These are phyloP conservation scores for Liriodendron chinense DNA, from an alignment of 164 flowering plant species.

Conservation along the genomic window DNA sequence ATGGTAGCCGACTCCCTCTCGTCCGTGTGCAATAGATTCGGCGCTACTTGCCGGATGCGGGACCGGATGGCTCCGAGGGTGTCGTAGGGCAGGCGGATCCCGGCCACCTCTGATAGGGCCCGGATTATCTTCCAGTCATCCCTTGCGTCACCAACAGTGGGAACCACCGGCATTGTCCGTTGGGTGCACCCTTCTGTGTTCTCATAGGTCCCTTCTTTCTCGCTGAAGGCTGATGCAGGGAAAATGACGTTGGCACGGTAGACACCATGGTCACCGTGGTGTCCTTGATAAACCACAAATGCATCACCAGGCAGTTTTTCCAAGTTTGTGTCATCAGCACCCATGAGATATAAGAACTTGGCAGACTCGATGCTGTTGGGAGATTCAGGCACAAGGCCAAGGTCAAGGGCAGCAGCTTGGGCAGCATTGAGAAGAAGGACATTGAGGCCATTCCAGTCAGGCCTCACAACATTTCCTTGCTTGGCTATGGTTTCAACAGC, in stretches of 20 bases:
- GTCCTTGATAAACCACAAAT: slow-evolving; percentile 97
- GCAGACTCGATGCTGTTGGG: slow-evolving; percentile 60
- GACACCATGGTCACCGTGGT: slow-evolving; percentile 85
- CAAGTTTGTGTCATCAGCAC: slow-evolving; percentile 87
- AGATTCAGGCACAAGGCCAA: slow-evolving; percentile 87
- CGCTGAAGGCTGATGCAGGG: slow-evolving; percentile 87
- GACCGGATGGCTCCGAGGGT: slow-evolving; percentile 48
- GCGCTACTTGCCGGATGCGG: slow-evolving; percentile 76
- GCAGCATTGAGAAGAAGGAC: slow-evolving; percentile 86
- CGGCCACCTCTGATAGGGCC: slow-evolving; percentile 88
- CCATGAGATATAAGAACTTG: slow-evolving; percentile 85
- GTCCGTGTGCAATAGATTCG: slow-evolving; percentile 67
- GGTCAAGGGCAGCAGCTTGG: slow-evolving; percentile 96
- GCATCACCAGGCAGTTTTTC: slow-evolving; percentile 80
- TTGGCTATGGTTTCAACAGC: slow-evolving; percentile 70
- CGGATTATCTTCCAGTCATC: slow-evolving; percentile 98
- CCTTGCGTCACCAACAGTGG: slow-evolving; percentile 95
- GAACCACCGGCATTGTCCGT: slow-evolving; percentile 86
- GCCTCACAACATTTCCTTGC: slow-evolving; percentile 52
- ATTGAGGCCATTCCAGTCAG: slow-evolving; percentile 95
- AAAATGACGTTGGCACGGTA: slow-evolving; percentile 93
- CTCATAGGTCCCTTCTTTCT: slow-evolving; percentile 90
- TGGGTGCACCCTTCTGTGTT: slow-evolving; percentile 94
- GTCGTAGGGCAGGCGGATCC: slow-evolving; percentile 65
- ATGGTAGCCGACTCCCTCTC: slow-evolving; percentile 68